Base-by-base conservation (phyloP, 306 rosid genomes). In the Inga laurina region DNA sequence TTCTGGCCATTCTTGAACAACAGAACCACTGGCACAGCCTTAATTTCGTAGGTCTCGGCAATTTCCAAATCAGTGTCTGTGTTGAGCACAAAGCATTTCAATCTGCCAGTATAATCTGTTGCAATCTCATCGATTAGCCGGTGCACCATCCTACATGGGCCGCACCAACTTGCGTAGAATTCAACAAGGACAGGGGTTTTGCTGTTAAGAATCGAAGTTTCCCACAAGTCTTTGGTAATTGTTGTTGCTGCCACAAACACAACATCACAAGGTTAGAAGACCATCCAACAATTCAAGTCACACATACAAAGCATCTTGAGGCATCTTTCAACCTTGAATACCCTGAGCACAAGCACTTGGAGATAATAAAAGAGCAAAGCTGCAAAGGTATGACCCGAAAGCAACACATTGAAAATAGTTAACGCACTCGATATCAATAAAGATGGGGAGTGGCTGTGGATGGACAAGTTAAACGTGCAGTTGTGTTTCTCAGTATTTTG, bases 101-200 rank as follows among this genome's bases (percentile, higher is more conserved):
- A 87, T 82, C 49, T 82, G 77, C 96, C 90, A 10, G 87, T 79
- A 73, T 92, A 90, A 32, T 92, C 92, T 0, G 15, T 80, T 3
- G 91, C 87, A 51, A 92, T 79, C 77, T 93, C 92, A 56, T 92
- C 93, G 12, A 90, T 89, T 48, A 91, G 82, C 3, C 92, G 84
- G 76, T 91, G 95, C 8, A 91, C 93, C 95, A 91, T 91, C 88
- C 92, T 87, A 79, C 95, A 91, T 0, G 95, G 95, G 39, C 93
- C 95, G 16, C 95, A 91, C 95, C 95, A 91, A 85, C 84, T 91
- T 0, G 95, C 95, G 16, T 88, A 91, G 48, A 91, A 91, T 76
- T 91, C 95, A 13, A 91, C 93, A 0, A 91, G 90, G 48, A 88
- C 95, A 6, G 92, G 92, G 56, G 83, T 82, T 82, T 86, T 71